These are phyloP conservation scores for Ogataea angusta DNA, from an alignment of 805 yeast species.

Conservation along the genomic window DNA sequence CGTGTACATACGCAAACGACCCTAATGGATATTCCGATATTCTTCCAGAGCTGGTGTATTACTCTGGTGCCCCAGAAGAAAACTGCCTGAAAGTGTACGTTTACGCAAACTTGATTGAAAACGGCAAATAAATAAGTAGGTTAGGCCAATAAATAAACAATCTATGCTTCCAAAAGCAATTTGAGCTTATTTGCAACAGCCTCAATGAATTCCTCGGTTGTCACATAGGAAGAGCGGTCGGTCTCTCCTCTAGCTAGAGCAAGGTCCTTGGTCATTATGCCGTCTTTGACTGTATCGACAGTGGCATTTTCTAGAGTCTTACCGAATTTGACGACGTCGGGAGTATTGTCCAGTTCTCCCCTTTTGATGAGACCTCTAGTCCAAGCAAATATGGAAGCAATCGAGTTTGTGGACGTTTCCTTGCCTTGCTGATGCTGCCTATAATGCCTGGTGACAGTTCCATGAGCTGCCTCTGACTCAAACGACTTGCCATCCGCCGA, in stretches of 20 bases:
- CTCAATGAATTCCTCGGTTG: conserved; percentile 87
- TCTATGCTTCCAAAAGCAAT: conserved; percentile 19
- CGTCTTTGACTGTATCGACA: conserved; percentile 82
- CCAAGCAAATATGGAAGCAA: conserved; percentile 98
- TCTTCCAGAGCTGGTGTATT: conserved; percentile 27
- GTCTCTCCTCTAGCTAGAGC: conserved; percentile 88
- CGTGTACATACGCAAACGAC: conserved; percentile 38
- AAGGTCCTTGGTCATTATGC: conserved; percentile 93
- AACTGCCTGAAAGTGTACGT: conserved; percentile 10
- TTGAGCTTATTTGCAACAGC: conserved; percentile 69
- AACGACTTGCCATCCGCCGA: conserved; percentile 97
- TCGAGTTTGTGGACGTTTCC: conserved; percentile 95
- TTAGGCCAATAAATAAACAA: background rate
- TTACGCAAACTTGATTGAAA: conserved; percentile 9
- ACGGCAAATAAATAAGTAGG: conserved; percentile 1
- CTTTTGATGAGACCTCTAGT: conserved; percentile 90
- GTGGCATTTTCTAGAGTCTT: conserved; percentile 78
- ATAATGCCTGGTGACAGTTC: conserved; percentile 96
- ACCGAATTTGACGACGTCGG: conserved; percentile 80
- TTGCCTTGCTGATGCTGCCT: conserved; percentile 95
- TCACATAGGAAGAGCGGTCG: conserved; percentile 75
- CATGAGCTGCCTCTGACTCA: conserved; percentile 98
- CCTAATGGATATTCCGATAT: conserved; percentile 36
- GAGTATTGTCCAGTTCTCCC: conserved; percentile 83
- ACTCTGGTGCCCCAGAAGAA: conserved; percentile 7